These are phyloP conservation scores for Prunus yedoensis DNA, from an alignment of 331 rosid genomes.

Conservation along the genomic window DNA sequence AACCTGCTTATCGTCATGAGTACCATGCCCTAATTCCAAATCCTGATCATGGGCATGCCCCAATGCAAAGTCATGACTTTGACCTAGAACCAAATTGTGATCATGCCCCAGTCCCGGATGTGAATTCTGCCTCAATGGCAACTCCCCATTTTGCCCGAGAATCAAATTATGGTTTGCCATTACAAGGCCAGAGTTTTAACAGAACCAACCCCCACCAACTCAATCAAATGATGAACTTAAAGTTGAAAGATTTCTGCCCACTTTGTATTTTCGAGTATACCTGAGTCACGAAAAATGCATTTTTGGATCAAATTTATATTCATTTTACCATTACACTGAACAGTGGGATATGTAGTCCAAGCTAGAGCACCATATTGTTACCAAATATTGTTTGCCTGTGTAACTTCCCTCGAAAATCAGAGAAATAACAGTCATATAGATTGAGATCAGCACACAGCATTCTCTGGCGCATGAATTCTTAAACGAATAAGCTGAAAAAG, in stretches of 20 bases:
- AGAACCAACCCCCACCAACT: background rate
- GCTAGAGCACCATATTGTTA: slow-evolving; percentile 5
- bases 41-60: slow-evolving; percentile 24
- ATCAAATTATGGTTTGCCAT: slow-evolving; percentile 39
- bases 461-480: background rate
- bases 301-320: slow-evolving; percentile 3
- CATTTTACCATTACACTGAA: background rate
- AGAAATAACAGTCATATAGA: background rate
- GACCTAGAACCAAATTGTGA: slow-evolving; percentile 20
- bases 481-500: background rate
- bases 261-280: slow-evolving; percentile 8
- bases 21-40: slow-evolving; percentile 25
- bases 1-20: slow-evolving; percentile 20
- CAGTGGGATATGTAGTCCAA: background rate
- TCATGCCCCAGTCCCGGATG: slow-evolving; percentile 25
- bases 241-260: background rate
- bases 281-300: slow-evolving; percentile 12
- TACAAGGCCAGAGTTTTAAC: slow-evolving; percentile 3
- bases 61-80: slow-evolving; percentile 21
- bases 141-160: slow-evolving; percentile 28
- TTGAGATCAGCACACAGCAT: background rate
- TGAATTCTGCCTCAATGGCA: slow-evolving; percentile 20
- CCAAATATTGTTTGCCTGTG: background rate
- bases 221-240: slow-evolving; percentile 14
- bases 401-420: background rate